Evolutionary conservation across 192 early-diverging fungal genomes (phyloP).

Genomic region (Tieghemiomyces parasiticus): DNA sequence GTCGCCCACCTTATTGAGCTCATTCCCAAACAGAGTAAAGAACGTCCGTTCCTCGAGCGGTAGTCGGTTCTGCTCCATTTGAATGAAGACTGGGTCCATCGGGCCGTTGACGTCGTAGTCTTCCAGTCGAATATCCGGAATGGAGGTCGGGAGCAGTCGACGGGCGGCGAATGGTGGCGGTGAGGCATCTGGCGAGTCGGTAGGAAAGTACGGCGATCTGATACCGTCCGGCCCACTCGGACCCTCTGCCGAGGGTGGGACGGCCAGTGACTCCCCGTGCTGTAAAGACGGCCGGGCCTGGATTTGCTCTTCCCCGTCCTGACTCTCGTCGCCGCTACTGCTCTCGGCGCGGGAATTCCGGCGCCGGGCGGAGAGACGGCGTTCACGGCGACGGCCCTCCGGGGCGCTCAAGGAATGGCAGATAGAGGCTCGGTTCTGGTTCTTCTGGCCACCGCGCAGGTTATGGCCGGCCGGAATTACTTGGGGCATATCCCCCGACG

Average conservation of each 20-base stretch:
- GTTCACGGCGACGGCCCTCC: background rate
- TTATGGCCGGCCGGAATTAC: conserved; percentile 4
- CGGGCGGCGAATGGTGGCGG: too few species aligned
- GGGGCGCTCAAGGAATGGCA: background rate
- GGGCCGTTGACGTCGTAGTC: background rate
- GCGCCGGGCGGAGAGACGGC: background rate
- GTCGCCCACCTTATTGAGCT: conserved; percentile 30
- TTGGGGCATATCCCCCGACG: background rate
- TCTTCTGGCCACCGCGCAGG: background rate
- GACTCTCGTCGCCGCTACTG: background rate
- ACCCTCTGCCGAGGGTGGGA: too few species aligned
- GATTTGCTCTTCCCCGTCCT: too few species aligned
- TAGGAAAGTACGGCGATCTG: too few species aligned
- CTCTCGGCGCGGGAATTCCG: background rate
- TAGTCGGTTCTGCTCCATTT: conserved; percentile 16
- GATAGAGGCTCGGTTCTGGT: background rate
- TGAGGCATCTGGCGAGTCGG: background rate
- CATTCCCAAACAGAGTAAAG: conserved; percentile 26
- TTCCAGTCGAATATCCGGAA: background rate
- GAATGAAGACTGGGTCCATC: conserved; percentile 9
- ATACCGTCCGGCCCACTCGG: background rate
- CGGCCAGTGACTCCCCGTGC: background rate
- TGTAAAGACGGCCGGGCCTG: too few species aligned
- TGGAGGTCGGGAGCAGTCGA: background rate
- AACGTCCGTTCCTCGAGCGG: conserved; percentile 26